Base-by-base conservation (phyloP, 1,139 yeast species). In the Geotrichum candidum region DNA sequence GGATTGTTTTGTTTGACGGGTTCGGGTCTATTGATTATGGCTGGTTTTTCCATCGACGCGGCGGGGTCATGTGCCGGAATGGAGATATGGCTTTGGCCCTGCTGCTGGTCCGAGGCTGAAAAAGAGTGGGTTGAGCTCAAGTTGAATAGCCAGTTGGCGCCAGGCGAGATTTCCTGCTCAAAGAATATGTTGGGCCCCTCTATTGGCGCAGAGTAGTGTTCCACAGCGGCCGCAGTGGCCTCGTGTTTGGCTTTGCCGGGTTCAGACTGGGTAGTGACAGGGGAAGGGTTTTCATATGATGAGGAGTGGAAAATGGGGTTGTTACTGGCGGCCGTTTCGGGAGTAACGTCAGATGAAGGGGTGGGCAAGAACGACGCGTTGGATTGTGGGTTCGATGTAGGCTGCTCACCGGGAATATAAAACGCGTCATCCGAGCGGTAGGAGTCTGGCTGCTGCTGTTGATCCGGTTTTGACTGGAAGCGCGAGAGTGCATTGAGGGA, bases 111-210 rank as follows among this genome's bases (percentile, higher is more conserved):
- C 23, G 38, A 45, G 23, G 59, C 51, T 41, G 46, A 41, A 15
- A 41, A 41, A 1, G 46, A 41, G 45, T 51, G 38, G 13, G 54
- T 23, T n/a, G 53, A 15, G 23, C 51, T 23, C 9, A 56, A 25
- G 25, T 51, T 51, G 33, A 56, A 56, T 22, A 56, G 38, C 59
- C 59, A 56, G 41, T 50, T 50, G 18, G 29, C 53, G 31, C 41
- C 41, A 29, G 59, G 59, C 3, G 59, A 56, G 25, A 56, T 51
- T 3, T 54, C 35, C 35, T 51, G 54, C 35, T 56, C 59, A 41
- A 56, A 56, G 18, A 51, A 41, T 13, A 56, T 27, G 10, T 38
- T 51, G 27, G 59, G 54, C 15, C 54, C 51, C 23, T 56, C 51
- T 29, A 51, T 51, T 4, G 51, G 13, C 13, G 51, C 55, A 3